Evolutionary conservation across 306 rosid genomes (phyloP).

Genomic region (Malus sylvestris): DNA sequence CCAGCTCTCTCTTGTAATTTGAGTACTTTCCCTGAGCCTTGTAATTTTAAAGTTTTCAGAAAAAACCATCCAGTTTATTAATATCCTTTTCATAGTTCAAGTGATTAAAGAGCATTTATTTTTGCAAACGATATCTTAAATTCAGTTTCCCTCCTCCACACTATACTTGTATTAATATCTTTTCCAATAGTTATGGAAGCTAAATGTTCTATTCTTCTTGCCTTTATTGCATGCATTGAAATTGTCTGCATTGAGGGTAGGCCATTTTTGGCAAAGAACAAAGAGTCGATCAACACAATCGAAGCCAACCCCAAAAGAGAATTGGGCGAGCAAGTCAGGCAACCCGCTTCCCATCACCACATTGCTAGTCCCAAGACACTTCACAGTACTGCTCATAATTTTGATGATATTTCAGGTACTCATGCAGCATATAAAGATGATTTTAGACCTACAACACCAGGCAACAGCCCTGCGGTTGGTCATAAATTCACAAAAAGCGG

Average conservation of each 20-base stretch:
- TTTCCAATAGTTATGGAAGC: conserved; percentile 8
- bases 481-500: not conserved
- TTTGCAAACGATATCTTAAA: too few species aligned
- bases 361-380: not conserved
- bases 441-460: conserved; percentile 52
- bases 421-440: not conserved
- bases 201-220: conserved; percentile 16
- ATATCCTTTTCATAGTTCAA: not conserved
- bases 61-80: not conserved
- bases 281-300: not conserved
- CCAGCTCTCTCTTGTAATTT: not conserved
- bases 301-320: not conserved
- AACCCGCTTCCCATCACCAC: not conserved
- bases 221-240: conserved; percentile 12
- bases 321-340: conserved; percentile 2
- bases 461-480: conserved; percentile 24
- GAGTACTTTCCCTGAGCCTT: not conserved
- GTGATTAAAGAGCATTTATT: not conserved
- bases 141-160: not conserved
- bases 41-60: not conserved
- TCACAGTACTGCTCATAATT: not conserved
- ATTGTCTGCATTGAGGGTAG: conserved; percentile 11
- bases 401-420: not conserved
- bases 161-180: not conserved
- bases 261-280: conserved; percentile 2